Evolutionary conservation across 495 filamentous ascomycete species (phyloP).

Genomic region (Lindgomyces ingoldianus): DNA sequence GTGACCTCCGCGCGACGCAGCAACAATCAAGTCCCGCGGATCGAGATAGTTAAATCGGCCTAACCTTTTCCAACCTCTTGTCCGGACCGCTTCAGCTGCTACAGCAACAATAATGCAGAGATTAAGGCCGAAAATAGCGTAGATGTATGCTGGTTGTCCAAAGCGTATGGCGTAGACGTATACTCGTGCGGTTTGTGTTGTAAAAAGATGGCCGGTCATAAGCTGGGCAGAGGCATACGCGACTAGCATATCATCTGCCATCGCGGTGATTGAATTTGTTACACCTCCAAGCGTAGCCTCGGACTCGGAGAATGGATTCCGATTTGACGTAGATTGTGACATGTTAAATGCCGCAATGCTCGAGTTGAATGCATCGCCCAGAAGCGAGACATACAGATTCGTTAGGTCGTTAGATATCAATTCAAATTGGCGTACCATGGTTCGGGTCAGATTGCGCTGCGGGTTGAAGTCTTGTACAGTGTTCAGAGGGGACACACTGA

Average conservation of each 20-base stretch:
- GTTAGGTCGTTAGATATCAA: conserved; percentile 42
- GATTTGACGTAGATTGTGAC: background rate
- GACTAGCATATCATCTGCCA: conserved; percentile 45
- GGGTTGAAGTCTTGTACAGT: conserved; percentile 40
- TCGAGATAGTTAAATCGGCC: conserved; percentile 30
- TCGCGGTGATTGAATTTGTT: conserved; percentile 40
- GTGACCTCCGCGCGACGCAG: conserved; percentile 16
- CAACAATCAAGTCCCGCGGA: conserved; percentile 28
- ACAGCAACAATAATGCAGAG: conserved; percentile 19
- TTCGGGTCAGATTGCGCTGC: conserved; percentile 37
- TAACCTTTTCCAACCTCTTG: conserved; percentile 20
- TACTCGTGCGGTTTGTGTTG: conserved; percentile 13
- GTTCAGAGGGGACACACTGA: conserved; percentile 32
- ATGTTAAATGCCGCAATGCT: conserved; percentile 41
- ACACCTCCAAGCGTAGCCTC: conserved; percentile 42
- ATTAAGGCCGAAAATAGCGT: conserved; percentile 37
- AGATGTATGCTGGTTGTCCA: conserved; percentile 43
- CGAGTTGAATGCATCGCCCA: conserved; percentile 43
- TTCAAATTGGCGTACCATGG: conserved; percentile 38
- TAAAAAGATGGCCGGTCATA: conserved; percentile 37
- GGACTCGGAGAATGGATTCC: conserved; percentile 12
- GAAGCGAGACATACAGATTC: conserved; percentile 41
- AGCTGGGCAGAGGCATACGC: conserved; percentile 44
- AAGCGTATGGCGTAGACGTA: conserved; percentile 32
- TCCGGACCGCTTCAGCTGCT: conserved; percentile 16